Conservation (phyloP, 2,329 filamentous ascomycete species). For the Fusarium sp. region DNA sequence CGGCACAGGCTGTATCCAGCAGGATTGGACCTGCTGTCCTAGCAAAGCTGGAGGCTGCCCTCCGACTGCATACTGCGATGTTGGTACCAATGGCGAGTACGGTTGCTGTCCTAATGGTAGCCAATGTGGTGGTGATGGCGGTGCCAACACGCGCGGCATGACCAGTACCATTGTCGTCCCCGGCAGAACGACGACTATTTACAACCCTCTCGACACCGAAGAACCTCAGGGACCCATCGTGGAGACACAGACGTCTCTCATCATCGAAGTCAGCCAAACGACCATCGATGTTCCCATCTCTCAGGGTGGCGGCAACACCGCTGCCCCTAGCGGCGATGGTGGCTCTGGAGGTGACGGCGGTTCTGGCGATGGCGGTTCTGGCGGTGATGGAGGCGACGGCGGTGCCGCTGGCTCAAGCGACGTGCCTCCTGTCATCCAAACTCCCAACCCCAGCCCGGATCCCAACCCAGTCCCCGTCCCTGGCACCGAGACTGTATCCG, state of each 20-base stretch:
- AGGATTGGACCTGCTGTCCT: constrained; percentile 48
- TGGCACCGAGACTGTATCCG: not conserved
- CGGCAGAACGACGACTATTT: constrained; percentile 21
- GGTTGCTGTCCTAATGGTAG: constrained; percentile 48
- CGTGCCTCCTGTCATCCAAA: constrained; percentile 3
- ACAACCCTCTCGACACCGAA: not conserved
- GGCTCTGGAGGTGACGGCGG: not conserved
- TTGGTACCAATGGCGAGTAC: constrained; percentile 43
- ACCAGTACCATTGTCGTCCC: constrained; percentile 28
- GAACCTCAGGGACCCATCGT: constrained; percentile 9
- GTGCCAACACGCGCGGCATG: constrained; percentile 28
- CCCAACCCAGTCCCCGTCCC: not conserved
- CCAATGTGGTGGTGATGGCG: constrained; percentile 44
- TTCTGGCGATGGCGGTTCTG: not conserved
- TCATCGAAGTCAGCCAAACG: not conserved
- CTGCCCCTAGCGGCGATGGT: not conserved
- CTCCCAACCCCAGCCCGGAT: not conserved
- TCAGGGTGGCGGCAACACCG: not conserved
- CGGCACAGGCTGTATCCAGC: constrained; percentile 46
- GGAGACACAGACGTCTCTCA: constrained; percentile 12
- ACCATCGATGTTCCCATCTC: not conserved
- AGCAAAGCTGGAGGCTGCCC: constrained; percentile 45
- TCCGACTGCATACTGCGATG: constrained; percentile 37
- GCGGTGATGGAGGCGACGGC: not conserved
- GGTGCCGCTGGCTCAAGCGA: not conserved